These are phyloP conservation scores for Entomortierella beljakovae DNA, from an alignment of 192 early-diverging fungal genomes.

Conservation along the genomic window DNA sequence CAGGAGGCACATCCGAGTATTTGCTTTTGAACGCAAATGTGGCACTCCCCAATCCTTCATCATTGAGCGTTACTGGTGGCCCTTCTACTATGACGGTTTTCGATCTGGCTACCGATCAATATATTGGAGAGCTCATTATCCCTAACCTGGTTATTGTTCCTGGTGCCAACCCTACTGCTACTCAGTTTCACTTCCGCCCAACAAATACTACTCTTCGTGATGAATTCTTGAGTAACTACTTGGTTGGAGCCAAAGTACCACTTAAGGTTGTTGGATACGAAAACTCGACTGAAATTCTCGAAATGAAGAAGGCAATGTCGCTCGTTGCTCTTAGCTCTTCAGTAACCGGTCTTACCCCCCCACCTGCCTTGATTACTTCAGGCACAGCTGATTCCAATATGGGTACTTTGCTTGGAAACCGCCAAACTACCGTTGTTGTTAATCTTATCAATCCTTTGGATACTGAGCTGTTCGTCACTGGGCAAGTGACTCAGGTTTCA, in stretches of 20 bases:
- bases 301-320: slow-evolving; percentile 44
- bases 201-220: slow-evolving; percentile 44
- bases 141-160: slow-evolving; percentile 42
- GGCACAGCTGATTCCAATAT: slow-evolving; percentile 31
- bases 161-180: slow-evolving; percentile 35
- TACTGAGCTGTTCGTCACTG: slow-evolving; percentile 32
- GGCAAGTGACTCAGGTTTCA: slow-evolving; percentile 30
- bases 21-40: slow-evolving; percentile 53
- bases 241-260: slow-evolving; percentile 22
- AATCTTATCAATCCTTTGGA: slow-evolving; percentile 43
- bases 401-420: slow-evolving; percentile 29
- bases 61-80: slow-evolving; percentile 33
- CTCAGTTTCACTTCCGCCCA: slow-evolving; percentile 49
- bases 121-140: slow-evolving; percentile 38
- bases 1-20: slow-evolving; percentile 57
- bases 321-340: slow-evolving; percentile 17
- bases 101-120: slow-evolving; percentile 42
- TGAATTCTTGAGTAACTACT: slow-evolving; percentile 35
- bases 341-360: slow-evolving; percentile 30
- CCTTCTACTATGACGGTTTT: slow-evolving; percentile 33
- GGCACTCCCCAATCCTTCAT: slow-evolving; percentile 37
- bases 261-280: slow-evolving; percentile 44
- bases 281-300: slow-evolving; percentile 25
- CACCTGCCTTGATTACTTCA: slow-evolving; percentile 25
- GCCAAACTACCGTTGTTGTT: slow-evolving; percentile 26